Percentiles rank a stretch among this genome's conserved stretches.
These are phyloP conservation scores for Ananas comosus DNA, from an alignment of 176 grass and related monocot species.

Conservation along the genomic window DNA sequence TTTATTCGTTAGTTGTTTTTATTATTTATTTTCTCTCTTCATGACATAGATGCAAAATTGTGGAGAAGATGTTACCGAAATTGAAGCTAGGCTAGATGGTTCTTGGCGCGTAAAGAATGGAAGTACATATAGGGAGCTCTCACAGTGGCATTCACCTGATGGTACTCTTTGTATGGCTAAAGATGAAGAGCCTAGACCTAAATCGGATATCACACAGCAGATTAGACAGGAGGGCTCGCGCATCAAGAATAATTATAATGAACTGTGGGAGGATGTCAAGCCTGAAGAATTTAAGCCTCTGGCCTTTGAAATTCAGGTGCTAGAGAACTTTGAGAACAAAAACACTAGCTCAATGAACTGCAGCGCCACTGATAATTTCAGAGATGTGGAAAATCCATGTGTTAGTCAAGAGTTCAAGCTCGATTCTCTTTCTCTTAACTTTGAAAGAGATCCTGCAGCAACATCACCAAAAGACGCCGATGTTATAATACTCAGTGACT, in stretches of 20 bases:
- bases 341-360: slow-evolving; percentile 16
- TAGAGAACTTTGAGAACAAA: slow-evolving; percentile 19
- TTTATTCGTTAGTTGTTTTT: not conserved
- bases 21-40: slow-evolving; percentile 20
- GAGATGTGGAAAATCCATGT: slow-evolving; percentile 11
- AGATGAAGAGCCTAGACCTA: slow-evolving; percentile 17
- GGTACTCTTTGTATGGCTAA: slow-evolving; percentile 43
- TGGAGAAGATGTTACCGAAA: slow-evolving; percentile 56
- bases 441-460: slow-evolving; percentile 26
- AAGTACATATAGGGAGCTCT: slow-evolving; percentile 42
- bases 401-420: slow-evolving; percentile 39
- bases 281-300: slow-evolving; percentile 14
- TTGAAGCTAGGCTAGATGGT: slow-evolving; percentile 81
- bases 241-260: slow-evolving; percentile 5
- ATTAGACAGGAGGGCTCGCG: slow-evolving; percentile 33
- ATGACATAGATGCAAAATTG: slow-evolving; percentile 54
- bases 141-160: slow-evolving; percentile 83
- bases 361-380: slow-evolving; percentile 17
- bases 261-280: slow-evolving; percentile 38
- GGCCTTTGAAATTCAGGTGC: slow-evolving; percentile 19
- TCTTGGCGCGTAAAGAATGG: slow-evolving; percentile 70
- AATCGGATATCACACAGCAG: slow-evolving; percentile 27
- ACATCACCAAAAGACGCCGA: slow-evolving; percentile 25
- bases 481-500: slow-evolving; percentile 75
- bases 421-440: slow-evolving; percentile 28